A percentile compares a stretch with the other conserved stretches of the same genome.
phyloP scores from a whole-genome alignment of 371 early-diverging fungal species.

The Rhizopus stolonifer region DNA sequence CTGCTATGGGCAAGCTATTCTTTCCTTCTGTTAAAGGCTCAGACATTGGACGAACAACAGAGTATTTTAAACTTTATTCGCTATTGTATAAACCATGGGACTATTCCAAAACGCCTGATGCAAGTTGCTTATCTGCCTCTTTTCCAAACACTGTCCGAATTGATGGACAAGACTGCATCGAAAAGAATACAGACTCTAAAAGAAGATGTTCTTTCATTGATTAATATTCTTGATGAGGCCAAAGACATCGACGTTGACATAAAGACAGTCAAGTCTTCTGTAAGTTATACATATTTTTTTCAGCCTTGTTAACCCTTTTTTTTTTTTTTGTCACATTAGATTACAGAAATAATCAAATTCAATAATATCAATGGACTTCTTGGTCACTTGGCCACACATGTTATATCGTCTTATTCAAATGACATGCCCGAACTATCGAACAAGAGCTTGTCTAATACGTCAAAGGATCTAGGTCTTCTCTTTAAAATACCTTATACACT shows the following conservation, averaged over 20 bases:
- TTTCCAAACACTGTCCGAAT: constrained; percentile 53
- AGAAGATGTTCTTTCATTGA: neutral
- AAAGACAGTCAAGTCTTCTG: neutral
- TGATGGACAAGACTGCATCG: constrained; percentile 18
- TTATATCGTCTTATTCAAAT: neutral
- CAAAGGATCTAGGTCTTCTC: constrained; percentile 1
- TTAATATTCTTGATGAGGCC: constrained; percentile 1
- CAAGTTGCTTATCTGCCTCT: constrained; percentile 52
- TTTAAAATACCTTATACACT: constrained; percentile 13
- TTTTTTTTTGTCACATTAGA: neutral
- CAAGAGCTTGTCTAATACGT: neutral
- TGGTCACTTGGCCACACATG: constrained; percentile 6
- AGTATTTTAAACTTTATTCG: constrained; percentile 33
- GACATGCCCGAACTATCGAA: neutral
- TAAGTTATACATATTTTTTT: neutral
- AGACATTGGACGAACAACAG: constrained; percentile 50
- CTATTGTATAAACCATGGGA: neutral
- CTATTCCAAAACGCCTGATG: neutral
- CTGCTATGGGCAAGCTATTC: constrained; percentile 43
- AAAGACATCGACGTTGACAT: neutral
- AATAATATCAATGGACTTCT: constrained; percentile 7
- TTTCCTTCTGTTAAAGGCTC: constrained; percentile 43
- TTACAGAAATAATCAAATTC: neutral
- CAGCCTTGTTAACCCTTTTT: neutral
- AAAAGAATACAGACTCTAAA: neutral